These are phyloP conservation scores for Aspergillus quadrilineatus DNA, from an alignment of 2,329 filamentous ascomycete species.

Conservation along the genomic window DNA sequence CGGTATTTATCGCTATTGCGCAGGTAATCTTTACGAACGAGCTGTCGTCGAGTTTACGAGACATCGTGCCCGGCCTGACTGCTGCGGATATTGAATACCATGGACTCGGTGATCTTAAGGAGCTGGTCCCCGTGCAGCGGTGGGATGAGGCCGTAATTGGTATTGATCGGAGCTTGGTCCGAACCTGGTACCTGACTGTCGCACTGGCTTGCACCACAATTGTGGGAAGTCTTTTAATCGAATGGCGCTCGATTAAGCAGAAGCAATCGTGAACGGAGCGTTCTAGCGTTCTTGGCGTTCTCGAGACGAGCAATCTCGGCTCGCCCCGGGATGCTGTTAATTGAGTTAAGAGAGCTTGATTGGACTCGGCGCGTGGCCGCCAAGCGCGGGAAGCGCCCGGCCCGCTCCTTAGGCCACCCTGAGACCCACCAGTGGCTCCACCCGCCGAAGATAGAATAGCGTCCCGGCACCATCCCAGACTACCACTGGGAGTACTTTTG, in stretches of 20 bases:
- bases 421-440: no score
- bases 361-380: no score
- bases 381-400: no score
- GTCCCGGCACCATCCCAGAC: no score
- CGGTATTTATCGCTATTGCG: constrained; percentile 53
- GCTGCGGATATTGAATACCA: not conserved
- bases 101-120: not conserved
- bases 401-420: no score
- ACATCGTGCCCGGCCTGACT: not conserved
- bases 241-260: constrained; percentile 30
- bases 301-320: no score
- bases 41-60: constrained; percentile 32
- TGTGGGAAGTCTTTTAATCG: constrained; percentile 24
- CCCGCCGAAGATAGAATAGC: no score
- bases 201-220: constrained; percentile 25
- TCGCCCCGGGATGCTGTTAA: no score
- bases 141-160: constrained; percentile 18
- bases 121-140: not conserved
- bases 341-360: no score
- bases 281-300: no score
- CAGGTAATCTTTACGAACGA: constrained; percentile 54
- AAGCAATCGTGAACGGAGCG: constrained; percentile 10
- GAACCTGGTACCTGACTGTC: constrained; percentile 26
- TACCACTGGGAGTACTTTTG: no score
- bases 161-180: constrained; percentile 22